Conservation (phyloP, 1,139 yeast genomes). For the Nakaseomyces sp. region DNA sequence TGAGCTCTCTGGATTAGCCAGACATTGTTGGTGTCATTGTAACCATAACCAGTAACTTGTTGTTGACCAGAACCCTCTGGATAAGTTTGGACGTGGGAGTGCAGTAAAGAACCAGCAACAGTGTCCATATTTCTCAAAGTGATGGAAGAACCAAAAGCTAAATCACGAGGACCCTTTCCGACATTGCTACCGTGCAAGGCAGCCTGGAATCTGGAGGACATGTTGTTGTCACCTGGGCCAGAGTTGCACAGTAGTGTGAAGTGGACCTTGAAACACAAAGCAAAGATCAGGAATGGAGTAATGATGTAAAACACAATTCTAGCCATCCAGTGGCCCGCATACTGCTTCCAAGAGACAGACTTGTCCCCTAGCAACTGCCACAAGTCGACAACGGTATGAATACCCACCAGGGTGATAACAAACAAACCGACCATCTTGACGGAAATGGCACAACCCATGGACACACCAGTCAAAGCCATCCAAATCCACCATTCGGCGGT, state of each 20-base stretch:
- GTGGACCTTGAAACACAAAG: constrained; percentile 62
- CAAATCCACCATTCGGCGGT: constrained; percentile 90
- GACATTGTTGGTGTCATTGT: constrained; percentile 83
- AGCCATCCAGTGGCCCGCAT: constrained; percentile 55
- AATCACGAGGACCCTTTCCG: constrained; percentile 81
- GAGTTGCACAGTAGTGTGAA: constrained; percentile 62
- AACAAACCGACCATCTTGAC: constrained; percentile 81
- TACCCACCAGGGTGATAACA: constrained; percentile 66
- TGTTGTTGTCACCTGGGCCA: constrained; percentile 93
- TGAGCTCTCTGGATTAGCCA: constrained; percentile 81
- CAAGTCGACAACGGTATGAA: constrained; percentile 64
- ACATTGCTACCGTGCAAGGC: constrained; percentile 72
- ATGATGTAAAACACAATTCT: constrained; percentile 52
- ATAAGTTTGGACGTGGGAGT: constrained; percentile 86
- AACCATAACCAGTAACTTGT: constrained; percentile 90
- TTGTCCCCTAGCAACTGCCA: constrained; percentile 62
- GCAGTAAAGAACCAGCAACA: constrained; percentile 87
- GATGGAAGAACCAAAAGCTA: constrained; percentile 69
- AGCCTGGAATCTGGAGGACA: constrained; percentile 97
- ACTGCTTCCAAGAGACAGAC: constrained; percentile 42
- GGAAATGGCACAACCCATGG: constrained; percentile 71
- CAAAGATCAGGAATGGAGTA: constrained; percentile 53
- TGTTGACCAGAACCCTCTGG: constrained; percentile 96
- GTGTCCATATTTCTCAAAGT: constrained; percentile 75
- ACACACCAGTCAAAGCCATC: constrained; percentile 67